Base-by-base conservation (phyloP, 1,284 basidiomycete species). In the Apiotrichum gracile region DNA sequence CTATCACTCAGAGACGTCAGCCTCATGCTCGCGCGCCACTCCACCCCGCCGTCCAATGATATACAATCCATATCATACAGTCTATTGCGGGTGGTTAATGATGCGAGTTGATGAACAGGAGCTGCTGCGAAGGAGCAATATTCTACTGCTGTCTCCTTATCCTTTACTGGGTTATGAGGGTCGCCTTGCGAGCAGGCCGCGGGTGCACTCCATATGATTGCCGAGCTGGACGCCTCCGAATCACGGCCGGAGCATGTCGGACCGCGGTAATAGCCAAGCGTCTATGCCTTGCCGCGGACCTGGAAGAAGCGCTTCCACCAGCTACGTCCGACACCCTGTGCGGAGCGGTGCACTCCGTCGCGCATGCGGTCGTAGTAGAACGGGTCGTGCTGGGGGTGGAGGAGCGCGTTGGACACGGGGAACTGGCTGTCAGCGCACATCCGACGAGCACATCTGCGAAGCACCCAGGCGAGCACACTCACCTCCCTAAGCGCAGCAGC, bases 291-390 rank as follows among this genome's bases (percentile, higher is more conserved):
- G 6, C 71, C 71, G 42, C 63, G 58, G 16, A 69, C 52, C 61
- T 72, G 68, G 67, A 73, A 73, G 61, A 73, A 73, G 19, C 63
- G 60, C 58, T 66, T 69, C 66, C 67, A 72, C 65, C 66, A 73
- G 51, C 64, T 68, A 25, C 71, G 58, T n/a, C 65, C 67, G 37
- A 69, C 62, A 1, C 71, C 71, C 51, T 67, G 61, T 16, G 59
- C 49, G 5, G 66, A 58, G 17, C 60, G 60, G 47, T 67, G 64
- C 13, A 73, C 69, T 35, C 71, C 71, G 26, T 72, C 65, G 47
- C 60, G 53, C 31, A 73, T 65, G 13, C 71, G 64, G 22, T 62
- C 62, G 60, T 70, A 73, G 54, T 67, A 69, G 41, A 63, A 48
- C 19, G 70, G 66, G 56, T 73, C 71, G 46, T 71, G 64, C 19